A percentile compares a stretch with the other conserved stretches of the same genome.
Evolutionary conservation across 2,329 filamentous ascomycete species (phyloP).

Genomic region (Saccharata proteae): DNA sequence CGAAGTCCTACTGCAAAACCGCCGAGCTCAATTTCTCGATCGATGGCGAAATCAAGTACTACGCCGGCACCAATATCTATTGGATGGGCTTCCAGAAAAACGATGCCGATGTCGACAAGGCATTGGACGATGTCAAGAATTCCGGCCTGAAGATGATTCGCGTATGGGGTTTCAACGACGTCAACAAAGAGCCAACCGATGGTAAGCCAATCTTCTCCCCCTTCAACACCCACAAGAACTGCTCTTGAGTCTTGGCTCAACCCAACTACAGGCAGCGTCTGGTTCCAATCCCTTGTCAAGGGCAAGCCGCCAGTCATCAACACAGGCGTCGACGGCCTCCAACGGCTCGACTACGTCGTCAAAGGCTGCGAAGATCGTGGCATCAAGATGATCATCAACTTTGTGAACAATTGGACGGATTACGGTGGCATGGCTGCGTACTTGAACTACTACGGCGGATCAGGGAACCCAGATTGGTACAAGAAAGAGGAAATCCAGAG

Average conservation of each 20-base stretch:
- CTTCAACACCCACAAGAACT: background rate
- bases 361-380: slow-evolving; percentile 44
- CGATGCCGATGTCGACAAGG: slow-evolving; percentile 43
- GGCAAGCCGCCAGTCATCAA: slow-evolving; percentile 43
- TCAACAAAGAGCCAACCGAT: slow-evolving; percentile 21
- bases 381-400: slow-evolving; percentile 49
- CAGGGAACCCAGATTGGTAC: slow-evolving; percentile 43
- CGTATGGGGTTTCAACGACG: slow-evolving; percentile 53
- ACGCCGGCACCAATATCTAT: slow-evolving; percentile 44
- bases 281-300: slow-evolving; percentile 43
- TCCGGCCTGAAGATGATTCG: slow-evolving; percentile 47
- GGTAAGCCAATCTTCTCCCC: background rate
- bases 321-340: slow-evolving; percentile 48
- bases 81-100: slow-evolving; percentile 43
- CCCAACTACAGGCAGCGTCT: slow-evolving; percentile 29
- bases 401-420: slow-evolving; percentile 60
- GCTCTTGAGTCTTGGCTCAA: slow-evolving; percentile 18
- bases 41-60: slow-evolving; percentile 29
- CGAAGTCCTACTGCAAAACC: slow-evolving; percentile 16
- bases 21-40: slow-evolving; percentile 23
- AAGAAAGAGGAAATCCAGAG: slow-evolving; percentile 33
- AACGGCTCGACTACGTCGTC: slow-evolving; percentile 54
- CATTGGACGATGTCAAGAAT: slow-evolving; percentile 31
- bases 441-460: slow-evolving; percentile 41
- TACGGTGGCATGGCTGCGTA: slow-evolving; percentile 54